Percentiles rank a stretch among this genome's conserved stretches.
These are phyloP conservation scores for Chimonanthus praecox DNA, from an alignment of 164 flowering plant genomes.

Conservation along the genomic window DNA sequence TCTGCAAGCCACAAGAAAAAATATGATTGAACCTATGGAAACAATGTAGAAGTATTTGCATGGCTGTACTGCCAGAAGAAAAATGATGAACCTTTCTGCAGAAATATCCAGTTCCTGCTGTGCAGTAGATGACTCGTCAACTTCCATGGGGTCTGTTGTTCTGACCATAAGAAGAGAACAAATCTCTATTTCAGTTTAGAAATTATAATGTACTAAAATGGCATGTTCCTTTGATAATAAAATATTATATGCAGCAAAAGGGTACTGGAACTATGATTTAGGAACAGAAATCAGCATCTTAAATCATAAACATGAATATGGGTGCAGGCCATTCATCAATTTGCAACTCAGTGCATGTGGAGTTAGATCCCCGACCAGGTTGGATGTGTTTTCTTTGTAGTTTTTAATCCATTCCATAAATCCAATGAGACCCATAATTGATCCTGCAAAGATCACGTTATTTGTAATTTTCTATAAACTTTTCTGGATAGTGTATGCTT, in stretches of 20 bases:
- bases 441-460: too few relatives aligned
- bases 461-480: too few relatives aligned
- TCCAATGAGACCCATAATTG: too few relatives aligned
- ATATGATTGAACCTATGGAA: background rate
- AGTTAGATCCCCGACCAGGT: background rate
- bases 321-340: background rate
- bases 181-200: background rate
- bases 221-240: background rate
- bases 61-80: background rate
- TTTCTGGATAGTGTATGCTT: too few relatives aligned
- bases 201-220: background rate
- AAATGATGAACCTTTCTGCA: constrained; percentile 51
- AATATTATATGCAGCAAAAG: background rate
- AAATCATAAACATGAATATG: background rate
- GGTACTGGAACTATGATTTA: background rate
- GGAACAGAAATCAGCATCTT: background rate
- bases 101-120: constrained; percentile 26
- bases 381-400: background rate
- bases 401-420: too few relatives aligned
- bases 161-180: background rate
- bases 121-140: constrained; percentile 58
- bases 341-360: background rate
- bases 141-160: constrained; percentile 70
- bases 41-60: background rate
- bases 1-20: constrained; percentile 34